phyloP scores from a whole-genome alignment of 129 eudicot genomes.

The Helianthus tuberosus region DNA sequence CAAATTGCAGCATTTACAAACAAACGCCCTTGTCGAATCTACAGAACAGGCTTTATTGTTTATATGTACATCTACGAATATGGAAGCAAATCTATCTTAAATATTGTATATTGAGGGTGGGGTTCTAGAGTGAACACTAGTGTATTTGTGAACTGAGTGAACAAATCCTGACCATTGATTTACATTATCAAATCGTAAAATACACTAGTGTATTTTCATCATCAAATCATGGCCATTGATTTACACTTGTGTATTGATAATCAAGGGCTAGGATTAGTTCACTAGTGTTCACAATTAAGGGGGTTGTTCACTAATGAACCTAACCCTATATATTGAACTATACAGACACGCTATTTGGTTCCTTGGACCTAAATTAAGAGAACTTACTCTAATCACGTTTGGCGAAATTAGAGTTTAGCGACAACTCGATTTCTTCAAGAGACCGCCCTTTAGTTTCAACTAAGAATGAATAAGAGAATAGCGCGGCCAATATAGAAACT shows the following conservation, averaged over 20 bases:
- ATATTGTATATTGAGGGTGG: background rate
- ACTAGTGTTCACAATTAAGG: too few relatives aligned
- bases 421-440: constrained; percentile 88
- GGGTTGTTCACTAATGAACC: too few relatives aligned
- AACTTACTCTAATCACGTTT: constrained; percentile 21
- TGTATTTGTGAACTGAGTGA: too few relatives aligned
- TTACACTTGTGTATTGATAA: too few relatives aligned
- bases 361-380: background rate
- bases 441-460: constrained; percentile 92
- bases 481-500: constrained; percentile 71
- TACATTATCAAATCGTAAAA: too few relatives aligned
- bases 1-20: background rate
- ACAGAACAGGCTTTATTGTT: background rate
- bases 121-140: too few relatives aligned
- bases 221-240: too few relatives aligned
- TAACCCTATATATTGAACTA: background rate
- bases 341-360: constrained; percentile 2
- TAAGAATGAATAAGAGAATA: constrained; percentile 56
- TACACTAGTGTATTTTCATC: too few relatives aligned
- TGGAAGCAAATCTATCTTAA: constrained; percentile 5
- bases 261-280: too few relatives aligned
- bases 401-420: constrained; percentile 45
- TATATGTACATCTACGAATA: background rate
- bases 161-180: too few relatives aligned
- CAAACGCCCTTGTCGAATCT: constrained; percentile 4